Evolutionary conservation across 1,139 yeast genomes (phyloP), one percentile per base, ranked within the genome.

Genomic region (Debaryomyces fabryi): DNA sequence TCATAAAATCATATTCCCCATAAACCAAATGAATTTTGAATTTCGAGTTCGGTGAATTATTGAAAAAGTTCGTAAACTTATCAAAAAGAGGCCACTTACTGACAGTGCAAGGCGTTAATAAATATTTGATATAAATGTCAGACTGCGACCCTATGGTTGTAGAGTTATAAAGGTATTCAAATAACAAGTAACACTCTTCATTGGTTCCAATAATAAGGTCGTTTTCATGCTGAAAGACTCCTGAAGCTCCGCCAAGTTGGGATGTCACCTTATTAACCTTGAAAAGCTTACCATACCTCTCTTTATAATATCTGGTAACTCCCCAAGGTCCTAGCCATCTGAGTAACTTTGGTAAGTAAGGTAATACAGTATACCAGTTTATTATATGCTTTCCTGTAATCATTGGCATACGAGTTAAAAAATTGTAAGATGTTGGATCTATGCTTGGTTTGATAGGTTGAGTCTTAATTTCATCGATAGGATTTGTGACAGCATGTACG

Each of bases 1-100:
- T 87, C 97, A 91, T 91, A 79, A 93, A 91, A 63, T 91, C 97
- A 55, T 75, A 81, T 55, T 86, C 84, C 0, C 97, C 97, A 62
- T 90, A 91, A 34, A 89, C 64, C 67, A 91, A 75, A 57, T 81
- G 64, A 1, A 81, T 60, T 24, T 80, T 73, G 35, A 81, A 79
- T 69, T 60, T 29, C 32, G 33, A 42, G 27, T 12, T 37, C 33
- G 12, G 52, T 52, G 44, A 52, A 39, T 15, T 8, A 49, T 43
- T 29, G 13, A 59, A 54, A 29, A 81, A 59, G 1, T 64, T 56
- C 1, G 65, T 60, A 33, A 86, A 72, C 49, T 87, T 79, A 60
- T 90, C 96, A 53, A 80, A 71, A 49, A 90, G 73, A 1, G 97
- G 96, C 67, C 83, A 78, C 51, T 84, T 78, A 13, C 92, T 89